Evolutionary conservation across 352 stramenopile species (phyloP), one percentile per base, ranked within the genome.

Genomic region (Globisporangium acanthophoron): DNA sequence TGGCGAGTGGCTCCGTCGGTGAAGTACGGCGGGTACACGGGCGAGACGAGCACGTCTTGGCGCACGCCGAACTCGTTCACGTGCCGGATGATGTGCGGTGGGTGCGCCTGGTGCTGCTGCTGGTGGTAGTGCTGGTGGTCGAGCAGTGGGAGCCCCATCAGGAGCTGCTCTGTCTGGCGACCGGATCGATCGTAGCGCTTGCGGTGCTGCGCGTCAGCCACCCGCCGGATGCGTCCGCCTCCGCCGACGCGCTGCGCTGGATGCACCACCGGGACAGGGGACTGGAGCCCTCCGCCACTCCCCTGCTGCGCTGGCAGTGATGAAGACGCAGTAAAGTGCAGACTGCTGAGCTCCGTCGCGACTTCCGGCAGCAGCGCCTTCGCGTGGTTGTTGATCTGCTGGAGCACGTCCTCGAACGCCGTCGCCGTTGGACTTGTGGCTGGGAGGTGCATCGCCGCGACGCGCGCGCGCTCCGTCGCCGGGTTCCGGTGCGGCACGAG

Each of bases 31-130:
- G 80, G 70, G 16, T 77, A 80, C 7, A 73, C 64, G 1, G 80
- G 70, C 1, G 80, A 88, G 20, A 88, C 52, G 6, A 88, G 69
- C 13, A 90, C 69, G 51, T 80, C 69, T 43, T 90, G 78, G 1
- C 61, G 69, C 9, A 44, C 74, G 7, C 80, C 80, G 45, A 88
- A 88, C 56, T 88, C 78, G 61, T 90, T 90, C 56, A 82, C 70
- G 31, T 88, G 78, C 31, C 71, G 73, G 21, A 88, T 62, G 15
- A 90, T 73, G 33, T 86, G 72, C 8, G 73, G 57, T 7, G 62
- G 46, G 2, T 35, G 53, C 0, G 8, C 16, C 8, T 40, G 15
- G 16, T 27, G 37, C 6, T 46, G n/a, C 2, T 29, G 35, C 16
- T 27, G 55, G 7, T 8, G 45, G 37, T 24, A 18, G 9, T 51